Evolutionary conservation across 148 eudicot species (phyloP), one percentile per base, ranked within the genome.

Genomic region (Cornus controversa): DNA sequence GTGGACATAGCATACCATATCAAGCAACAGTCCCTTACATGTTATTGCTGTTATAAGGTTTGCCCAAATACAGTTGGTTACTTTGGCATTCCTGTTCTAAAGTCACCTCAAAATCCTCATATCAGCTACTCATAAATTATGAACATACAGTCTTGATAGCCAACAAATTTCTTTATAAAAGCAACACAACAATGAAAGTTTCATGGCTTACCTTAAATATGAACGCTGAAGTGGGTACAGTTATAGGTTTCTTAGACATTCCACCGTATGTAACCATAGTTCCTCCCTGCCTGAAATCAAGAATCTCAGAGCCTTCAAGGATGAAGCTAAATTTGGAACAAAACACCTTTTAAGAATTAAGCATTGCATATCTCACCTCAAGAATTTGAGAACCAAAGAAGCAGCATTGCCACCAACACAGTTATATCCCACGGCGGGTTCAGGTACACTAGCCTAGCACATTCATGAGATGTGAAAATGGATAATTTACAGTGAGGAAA

Each of bases 231-330:
- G 99, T 93, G 82, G 98, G 88, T 11, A 85, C 92, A 11, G 92
- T 88, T 47, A 96, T 34, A 66, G 99, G 99, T 82, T 88, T 89
- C 90, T 90, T 96, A 14, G 99, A 88, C 99, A 96, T 96, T 75
- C 99, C 99, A 67, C 99, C 99, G 73, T 96, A 96, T 65, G 99
- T 96, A 66, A 96, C 99, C 99, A 96, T 96, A 67, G 94, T 96
- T 82, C 98, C 99, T 65, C 98, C 91, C 62, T 80, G 87, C 89
- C 99, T 94, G 84, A 76, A 75, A 75, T 67, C 60, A 69, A 66
- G 40, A 45, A 71, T 11, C 40, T 7, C 16, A 50, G 42, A 64
- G 31, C 63, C 70, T 45, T 64, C n/a, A 8, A 23, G 15, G 29
- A 62, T 45, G 3, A 5, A 67, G 29, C 64, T 22, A 23, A 29